These are phyloP conservation scores for Aspergillus sp. DNA, from an alignment of 2,329 filamentous ascomycete genomes.

Conservation along the genomic window DNA sequence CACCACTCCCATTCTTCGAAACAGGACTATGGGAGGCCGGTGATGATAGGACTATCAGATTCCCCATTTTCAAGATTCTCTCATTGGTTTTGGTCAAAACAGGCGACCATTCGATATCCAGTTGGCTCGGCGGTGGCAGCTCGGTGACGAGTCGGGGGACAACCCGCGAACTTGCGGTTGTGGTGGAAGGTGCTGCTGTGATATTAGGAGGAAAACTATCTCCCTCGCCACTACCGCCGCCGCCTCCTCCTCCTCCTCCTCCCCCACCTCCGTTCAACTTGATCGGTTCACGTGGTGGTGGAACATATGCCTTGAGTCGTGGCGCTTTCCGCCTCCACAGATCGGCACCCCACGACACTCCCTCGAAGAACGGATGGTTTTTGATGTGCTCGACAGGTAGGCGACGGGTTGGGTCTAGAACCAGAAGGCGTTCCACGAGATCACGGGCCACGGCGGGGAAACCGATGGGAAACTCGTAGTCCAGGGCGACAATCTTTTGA, in stretches of 20 bases:
- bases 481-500: constrained; percentile 90
- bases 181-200: constrained; percentile 30
- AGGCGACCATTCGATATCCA: constrained; percentile 98
- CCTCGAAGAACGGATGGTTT: constrained; percentile 90
- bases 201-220: constrained; percentile 38
- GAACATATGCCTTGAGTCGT: constrained; percentile 71
- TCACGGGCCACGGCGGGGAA: constrained; percentile 83
- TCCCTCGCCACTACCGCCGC: constrained; percentile 11
- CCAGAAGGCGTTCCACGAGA: constrained; percentile 79
- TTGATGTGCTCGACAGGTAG: constrained; percentile 94
- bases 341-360: constrained; percentile 70
- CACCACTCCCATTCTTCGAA: constrained; percentile 55
- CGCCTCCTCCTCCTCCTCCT: too few relatives aligned
- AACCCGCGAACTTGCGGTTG: constrained; percentile 43
- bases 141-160: constrained; percentile 85
- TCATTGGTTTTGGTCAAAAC: constrained; percentile 87
- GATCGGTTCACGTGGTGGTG: constrained; percentile 68
- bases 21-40: constrained; percentile 67
- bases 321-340: constrained; percentile 89
- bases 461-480: constrained; percentile 84
- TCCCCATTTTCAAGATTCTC: constrained; percentile 86
- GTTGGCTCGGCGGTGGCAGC: constrained; percentile 86
- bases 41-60: constrained; percentile 73
- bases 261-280: constrained; percentile 54
- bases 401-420: constrained; percentile 75